phyloP scores from a whole-genome alignment of 768 basidiomycete species.

The Collybia sp. region DNA sequence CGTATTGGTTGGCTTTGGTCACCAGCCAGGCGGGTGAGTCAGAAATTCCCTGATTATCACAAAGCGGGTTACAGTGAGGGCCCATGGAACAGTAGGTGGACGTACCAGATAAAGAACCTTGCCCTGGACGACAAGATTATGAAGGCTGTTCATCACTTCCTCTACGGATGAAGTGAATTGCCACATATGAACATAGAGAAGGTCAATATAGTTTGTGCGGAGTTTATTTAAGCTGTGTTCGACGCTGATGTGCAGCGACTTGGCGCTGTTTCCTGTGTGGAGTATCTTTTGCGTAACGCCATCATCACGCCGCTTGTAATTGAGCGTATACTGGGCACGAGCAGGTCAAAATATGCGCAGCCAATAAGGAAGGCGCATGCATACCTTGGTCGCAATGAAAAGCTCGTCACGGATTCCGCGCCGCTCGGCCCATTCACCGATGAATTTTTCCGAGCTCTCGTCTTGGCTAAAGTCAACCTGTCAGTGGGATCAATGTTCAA shows the following conservation, averaged over 20 bases:
- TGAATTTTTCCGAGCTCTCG: conserved; percentile 47
- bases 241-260: conserved; percentile 33
- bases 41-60: conserved; percentile 20
- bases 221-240: not conserved
- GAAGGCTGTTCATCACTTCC: not conserved
- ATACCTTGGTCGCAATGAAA: conserved; percentile 42
- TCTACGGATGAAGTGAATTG: not conserved
- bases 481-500: not conserved
- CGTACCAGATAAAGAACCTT: conserved; percentile 8
- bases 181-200: not conserved
- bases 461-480: conserved; percentile 35
- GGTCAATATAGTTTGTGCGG: not conserved
- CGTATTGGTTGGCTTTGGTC: conserved; percentile 11
- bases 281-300: conserved; percentile 26
- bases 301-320: conserved; percentile 21
- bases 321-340: conserved; percentile 21
- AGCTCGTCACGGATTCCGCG: conserved; percentile 43
- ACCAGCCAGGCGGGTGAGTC: conserved; percentile 42
- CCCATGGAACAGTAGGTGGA: not conserved
- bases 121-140: not conserved
- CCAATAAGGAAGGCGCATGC: not conserved
- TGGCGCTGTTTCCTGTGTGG: conserved; percentile 44
- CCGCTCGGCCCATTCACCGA: conserved; percentile 49
- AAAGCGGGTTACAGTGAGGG: not conserved
- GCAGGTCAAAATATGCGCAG: too few relatives aligned